A percentile compares a stretch with the other conserved stretches of the same genome.
phyloP scores from a whole-genome alignment of 192 early-diverging fungal genomes.

The Rhizoclosmatium globosum region DNA sequence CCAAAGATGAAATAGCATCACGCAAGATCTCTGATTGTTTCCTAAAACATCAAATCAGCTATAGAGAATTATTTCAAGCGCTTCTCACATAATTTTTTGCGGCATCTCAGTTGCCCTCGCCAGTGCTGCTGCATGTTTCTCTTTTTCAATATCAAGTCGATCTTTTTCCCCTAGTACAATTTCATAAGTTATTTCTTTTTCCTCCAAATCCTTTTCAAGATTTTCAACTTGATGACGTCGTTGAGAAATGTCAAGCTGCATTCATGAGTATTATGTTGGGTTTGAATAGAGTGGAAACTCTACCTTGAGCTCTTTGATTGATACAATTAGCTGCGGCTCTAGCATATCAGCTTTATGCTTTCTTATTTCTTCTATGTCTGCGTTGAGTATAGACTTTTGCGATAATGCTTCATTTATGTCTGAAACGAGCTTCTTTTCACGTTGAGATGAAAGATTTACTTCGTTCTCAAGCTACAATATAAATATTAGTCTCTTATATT shows the following conservation, averaged over 20 bases:
- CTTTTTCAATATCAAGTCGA: constrained; percentile 62
- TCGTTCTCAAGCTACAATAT: constrained; percentile 63
- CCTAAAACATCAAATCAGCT: constrained; percentile 27
- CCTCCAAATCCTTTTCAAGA: constrained; percentile 70
- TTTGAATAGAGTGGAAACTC: neutral
- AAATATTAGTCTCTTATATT: constrained; percentile 12
- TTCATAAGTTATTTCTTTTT: constrained; percentile 66
- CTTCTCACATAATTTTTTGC: constrained; percentile 65
- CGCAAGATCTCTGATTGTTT: constrained; percentile 67
- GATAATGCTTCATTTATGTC: constrained; percentile 61
- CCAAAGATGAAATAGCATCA: constrained; percentile 63
- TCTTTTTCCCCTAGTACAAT: constrained; percentile 62
- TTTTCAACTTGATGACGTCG: constrained; percentile 69
- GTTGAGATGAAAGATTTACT: constrained; percentile 59
- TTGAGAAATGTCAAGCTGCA: constrained; percentile 65
- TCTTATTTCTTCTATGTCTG: constrained; percentile 70
- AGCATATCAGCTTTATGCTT: constrained; percentile 73
- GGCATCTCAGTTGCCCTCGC: constrained; percentile 67
- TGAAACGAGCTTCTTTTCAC: constrained; percentile 56
- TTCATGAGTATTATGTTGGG: neutral
- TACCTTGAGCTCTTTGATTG: constrained; percentile 70
- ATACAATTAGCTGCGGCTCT: constrained; percentile 67
- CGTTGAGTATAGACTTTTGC: constrained; percentile 48
- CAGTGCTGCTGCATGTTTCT: constrained; percentile 59
- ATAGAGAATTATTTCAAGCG: constrained; percentile 14